Evolutionary conservation across 306 rosid genomes (phyloP), one percentile per base, ranked within the genome.

Genomic region (Cucurbita moschata): DNA sequence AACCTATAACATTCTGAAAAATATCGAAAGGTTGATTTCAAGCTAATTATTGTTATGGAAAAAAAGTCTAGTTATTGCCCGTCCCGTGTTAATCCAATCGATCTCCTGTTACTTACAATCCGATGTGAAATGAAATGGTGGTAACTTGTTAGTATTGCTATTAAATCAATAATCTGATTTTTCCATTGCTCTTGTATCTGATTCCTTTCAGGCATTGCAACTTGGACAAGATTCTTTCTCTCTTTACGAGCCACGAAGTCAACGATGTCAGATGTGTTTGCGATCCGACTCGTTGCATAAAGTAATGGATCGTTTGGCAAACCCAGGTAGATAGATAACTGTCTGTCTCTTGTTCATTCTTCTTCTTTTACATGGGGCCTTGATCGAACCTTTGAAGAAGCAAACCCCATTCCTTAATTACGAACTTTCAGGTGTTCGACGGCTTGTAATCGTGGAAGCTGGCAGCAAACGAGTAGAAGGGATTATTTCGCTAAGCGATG

Each of bases 401-500:
- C 42, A 12, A 18, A 12, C n/a, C 40, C 40, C 10, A 9, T 46
- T 43, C 19, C 52, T 38, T 42, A 44, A 68, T 42, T 21, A 68
- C 23, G 43, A 23, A 47, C 73, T n/a, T 73, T 69, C 88, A 94
- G 99, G 97, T 58, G 88, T 95, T 55, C 80, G 99, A 76, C 88
- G 99, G 78, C 87, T 95, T 53, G 86, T 91, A 13, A 86, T 95
- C 23, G 99, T 95, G 81, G 99, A 95, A 84, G 99, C 99, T 37
- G 99, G 99, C 61, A 91, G 97, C 83, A 95, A 91, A 87, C 91
- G 96, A 0, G 93, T 95, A 39, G 96, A 91, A 84, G 99, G 99
- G 82, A 82, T 95, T 43, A 77, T 95, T 81, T 83, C 99, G 21
- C 77, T 95, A 80, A 82, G 88, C 49, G 99, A 95, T 85, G 70